Evolutionary conservation across 2,329 filamentous ascomycete genomes (phyloP), one percentile per base, ranked within the genome.

Genomic region (Fusarium sp.): DNA sequence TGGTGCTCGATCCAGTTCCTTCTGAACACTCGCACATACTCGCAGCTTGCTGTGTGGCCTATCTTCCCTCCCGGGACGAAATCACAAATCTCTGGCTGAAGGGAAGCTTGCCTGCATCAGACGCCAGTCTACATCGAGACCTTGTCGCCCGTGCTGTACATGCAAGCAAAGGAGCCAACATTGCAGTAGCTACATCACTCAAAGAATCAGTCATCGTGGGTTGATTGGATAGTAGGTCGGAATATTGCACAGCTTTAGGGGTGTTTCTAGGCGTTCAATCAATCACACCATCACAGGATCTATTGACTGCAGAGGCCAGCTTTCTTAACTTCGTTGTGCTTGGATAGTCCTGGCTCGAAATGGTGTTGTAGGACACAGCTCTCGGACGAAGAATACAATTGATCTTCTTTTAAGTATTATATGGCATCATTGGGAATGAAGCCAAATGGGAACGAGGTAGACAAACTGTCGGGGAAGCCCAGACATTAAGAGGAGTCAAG

Each of bases 31-130:
- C 90, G 35, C 88, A 91, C 41, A 90, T 98, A 59, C 82, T 93
- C 51, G 94, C 95, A 17, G 94, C 94, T 54, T 98, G 94, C 83
- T 94, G 96, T 71, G 92, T 99, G 42, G 96, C 92, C 17, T 98
- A 98, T 82, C 87, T 98, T 75, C 93, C 95, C 58, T 89, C 88
- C 28, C 88, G 95, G 71, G 96, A 98, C 76, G 96, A 99, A 82
- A 91, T 98, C 58, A 98, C 96, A 14, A 95, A 98, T 80, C 83
- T 98, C 24, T 99, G 96, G 96, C 90, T 97, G 79, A 98, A 95
- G 84, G 96, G 96, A 11, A 84, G 86, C 66, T 70, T 89, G 14
- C 84, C 87, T 6, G 81, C 84, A 8, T 83, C 84, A 28, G 69
- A 83, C 50, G 62, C 78, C 41, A 73, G 72, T 22, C 72, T 80